Percentiles rank a stretch among this genome's conserved stretches.
Conservation (phyloP, 2,329 filamentous ascomycete species). For the Sphaerulina populicola region DNA sequence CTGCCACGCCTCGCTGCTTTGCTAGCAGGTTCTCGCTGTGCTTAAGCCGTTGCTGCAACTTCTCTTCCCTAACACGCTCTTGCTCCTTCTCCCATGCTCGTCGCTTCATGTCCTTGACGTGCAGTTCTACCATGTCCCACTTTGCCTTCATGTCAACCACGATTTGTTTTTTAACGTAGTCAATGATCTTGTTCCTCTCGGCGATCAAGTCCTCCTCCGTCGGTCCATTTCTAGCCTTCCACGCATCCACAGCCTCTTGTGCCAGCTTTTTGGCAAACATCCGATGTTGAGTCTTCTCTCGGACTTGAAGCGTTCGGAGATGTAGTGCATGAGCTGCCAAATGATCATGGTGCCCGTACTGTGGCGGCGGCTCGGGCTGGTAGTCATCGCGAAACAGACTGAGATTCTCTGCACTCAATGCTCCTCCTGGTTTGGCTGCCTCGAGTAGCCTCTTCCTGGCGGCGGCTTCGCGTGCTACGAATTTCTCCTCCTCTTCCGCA, state of each 20-base stretch:
- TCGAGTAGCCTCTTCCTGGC: constrained; percentile 51
- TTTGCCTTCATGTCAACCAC: constrained; percentile 55
- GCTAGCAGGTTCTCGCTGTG: constrained; percentile 28
- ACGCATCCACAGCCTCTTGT: constrained; percentile 67
- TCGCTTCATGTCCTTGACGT: constrained; percentile 50
- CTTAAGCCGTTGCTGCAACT: constrained; percentile 50
- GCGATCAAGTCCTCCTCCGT: constrained; percentile 71
- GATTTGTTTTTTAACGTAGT: constrained; percentile 62
- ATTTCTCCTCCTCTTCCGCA: constrained; percentile 17
- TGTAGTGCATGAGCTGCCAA: constrained; percentile 69
- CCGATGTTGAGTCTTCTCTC: constrained; percentile 70
- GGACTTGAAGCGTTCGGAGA: constrained; percentile 69
- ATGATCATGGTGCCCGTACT: constrained; percentile 84
- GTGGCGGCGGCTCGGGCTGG: constrained; percentile 62
- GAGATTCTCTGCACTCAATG: constrained; percentile 60
- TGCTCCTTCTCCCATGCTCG: constrained; percentile 55
- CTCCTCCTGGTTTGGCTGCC: constrained; percentile 65
- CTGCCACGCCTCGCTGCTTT: constrained; percentile 26
- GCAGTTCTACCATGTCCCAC: constrained; percentile 51
- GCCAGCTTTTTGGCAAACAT: constrained; percentile 71
- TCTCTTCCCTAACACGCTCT: constrained; percentile 62
- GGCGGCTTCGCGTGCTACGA: constrained; percentile 26
- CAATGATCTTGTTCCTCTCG: constrained; percentile 61
- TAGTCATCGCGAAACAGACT: constrained; percentile 34
- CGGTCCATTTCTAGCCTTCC: constrained; percentile 64